A percentile compares a stretch with the other conserved stretches of the same genome.
phyloP scores from a whole-genome alignment of 2,329 filamentous ascomycete species.

The Sarocladium brachiariae region DNA sequence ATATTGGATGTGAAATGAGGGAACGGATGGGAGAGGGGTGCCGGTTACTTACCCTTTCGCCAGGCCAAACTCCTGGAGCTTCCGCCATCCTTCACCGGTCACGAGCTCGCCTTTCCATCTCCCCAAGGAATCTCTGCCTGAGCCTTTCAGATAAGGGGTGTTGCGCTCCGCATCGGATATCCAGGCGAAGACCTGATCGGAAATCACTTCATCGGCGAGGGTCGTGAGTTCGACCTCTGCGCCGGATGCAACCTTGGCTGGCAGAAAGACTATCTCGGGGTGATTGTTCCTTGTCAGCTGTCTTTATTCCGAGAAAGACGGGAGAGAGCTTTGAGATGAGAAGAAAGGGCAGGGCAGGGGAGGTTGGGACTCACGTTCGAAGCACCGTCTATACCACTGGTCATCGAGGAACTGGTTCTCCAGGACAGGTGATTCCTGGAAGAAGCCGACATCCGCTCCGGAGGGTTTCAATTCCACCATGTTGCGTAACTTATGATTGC shows the following conservation, averaged over 20 bases:
- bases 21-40: too few relatives aligned
- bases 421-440: constrained; percentile 45
- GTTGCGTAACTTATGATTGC: too few relatives aligned
- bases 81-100: constrained; percentile 60
- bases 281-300: too few relatives aligned
- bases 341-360: too few relatives aligned
- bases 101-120: constrained; percentile 51
- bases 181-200: constrained; percentile 46
- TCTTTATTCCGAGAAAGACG: too few relatives aligned
- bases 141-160: constrained; percentile 50
- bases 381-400: constrained; percentile 41
- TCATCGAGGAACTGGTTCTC: constrained; percentile 53
- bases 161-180: constrained; percentile 60
- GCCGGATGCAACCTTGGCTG: constrained; percentile 28
- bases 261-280: constrained; percentile 50
- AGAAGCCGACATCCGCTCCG: constrained; percentile 44
- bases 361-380: constrained; percentile 43
- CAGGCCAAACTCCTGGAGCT: constrained; percentile 52
- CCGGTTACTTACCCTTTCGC: constrained; percentile 38
- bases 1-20: not conserved
- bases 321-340: too few relatives aligned
- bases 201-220: constrained; percentile 47
- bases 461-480: constrained; percentile 34
- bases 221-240: constrained; percentile 37
- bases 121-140: constrained; percentile 56